A percentile compares a stretch with the other conserved stretches of the same genome.
phyloP scores from a whole-genome alignment of 257 asterid species.

The Dorcoceras hygrometricum region DNA sequence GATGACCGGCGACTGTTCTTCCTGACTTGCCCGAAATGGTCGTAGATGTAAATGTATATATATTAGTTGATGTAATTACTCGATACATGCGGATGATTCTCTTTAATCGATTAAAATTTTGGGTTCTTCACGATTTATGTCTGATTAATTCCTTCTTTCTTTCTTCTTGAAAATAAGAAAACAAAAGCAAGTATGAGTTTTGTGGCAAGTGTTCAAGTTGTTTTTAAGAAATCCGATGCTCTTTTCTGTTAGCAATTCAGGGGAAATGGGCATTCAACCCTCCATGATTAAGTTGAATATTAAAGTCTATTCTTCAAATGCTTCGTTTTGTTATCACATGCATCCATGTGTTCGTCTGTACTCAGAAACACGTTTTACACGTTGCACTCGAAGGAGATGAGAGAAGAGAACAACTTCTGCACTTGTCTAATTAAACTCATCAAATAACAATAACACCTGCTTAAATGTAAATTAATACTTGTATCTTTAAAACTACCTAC shows the following conservation, averaged over 20 bases:
- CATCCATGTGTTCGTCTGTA: no score
- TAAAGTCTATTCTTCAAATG: no score
- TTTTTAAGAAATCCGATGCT: neutral
- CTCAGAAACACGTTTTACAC: no score
- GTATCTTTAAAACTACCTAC: no score
- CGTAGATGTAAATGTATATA: neutral
- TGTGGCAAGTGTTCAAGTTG: neutral
- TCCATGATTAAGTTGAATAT: neutral
- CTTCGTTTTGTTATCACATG: no score
- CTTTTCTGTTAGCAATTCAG: neutral
- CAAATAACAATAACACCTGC: no score
- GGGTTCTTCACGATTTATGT: neutral
- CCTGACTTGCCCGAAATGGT: neutral
- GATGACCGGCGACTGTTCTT: neutral
- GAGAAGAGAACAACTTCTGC: no score
- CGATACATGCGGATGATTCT: constrained; percentile 1
- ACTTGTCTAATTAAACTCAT: no score
- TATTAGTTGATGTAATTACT: constrained; percentile 16
- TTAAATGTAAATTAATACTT: no score
- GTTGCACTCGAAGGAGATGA: no score
- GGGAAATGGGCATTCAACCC: neutral
- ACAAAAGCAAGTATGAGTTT: neutral
- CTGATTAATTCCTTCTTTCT: neutral
- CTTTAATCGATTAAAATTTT: neutral
- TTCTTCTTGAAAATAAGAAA: no score